Evolutionary conservation across 2,329 filamentous ascomycete species (phyloP), one percentile per base, ranked within the genome.

Genomic region (Coniella lustricola): DNA sequence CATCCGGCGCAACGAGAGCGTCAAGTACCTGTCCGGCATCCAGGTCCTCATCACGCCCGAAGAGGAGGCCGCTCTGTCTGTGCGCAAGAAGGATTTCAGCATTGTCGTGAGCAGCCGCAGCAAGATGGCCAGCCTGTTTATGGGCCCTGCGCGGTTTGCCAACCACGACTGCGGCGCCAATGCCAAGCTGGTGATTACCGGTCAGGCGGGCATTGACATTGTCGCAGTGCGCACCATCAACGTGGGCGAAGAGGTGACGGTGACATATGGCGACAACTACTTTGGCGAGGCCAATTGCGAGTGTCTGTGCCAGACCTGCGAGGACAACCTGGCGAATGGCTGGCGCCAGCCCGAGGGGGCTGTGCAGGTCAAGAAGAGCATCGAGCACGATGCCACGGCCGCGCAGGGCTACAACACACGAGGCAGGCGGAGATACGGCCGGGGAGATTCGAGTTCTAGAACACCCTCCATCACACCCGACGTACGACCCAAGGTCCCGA

Each of bases 101-200:
- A 90, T 98, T 55, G 90, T 98, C 29, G 87, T 96, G 61, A 95
- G 90, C 54, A 91, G 89, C 56, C 79, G 93, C 50, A 91, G 87
- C 67, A 96, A 95, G 68, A 85, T 85, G 52, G 86, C 90, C 25
- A 95, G 88, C 44, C 72, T 98, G 36, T 97, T 98, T 63, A 83
- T 98, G 63, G 93, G 93, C 0, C 94, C 93, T 7, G 93, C 93
- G 31, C 83, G 93, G 44, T 97, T 98, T 64, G 90, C 93, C 21
- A 98, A 98, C 62, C 93, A 98, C 67, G 93, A 98, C 65, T 98
- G 93, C 68, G 79, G 86, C 57, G 89, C 93, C 29, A 98, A 97
- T 69, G 90, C 90, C 8, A 81, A 84, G 61, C 77, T 98, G 38
- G 84, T 87, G 57, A 96, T 89, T 32, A 85, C 82, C 32, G 88